Conservation (phyloP, 257 asterid genomes). For the Asclepias syriaca region DNA sequence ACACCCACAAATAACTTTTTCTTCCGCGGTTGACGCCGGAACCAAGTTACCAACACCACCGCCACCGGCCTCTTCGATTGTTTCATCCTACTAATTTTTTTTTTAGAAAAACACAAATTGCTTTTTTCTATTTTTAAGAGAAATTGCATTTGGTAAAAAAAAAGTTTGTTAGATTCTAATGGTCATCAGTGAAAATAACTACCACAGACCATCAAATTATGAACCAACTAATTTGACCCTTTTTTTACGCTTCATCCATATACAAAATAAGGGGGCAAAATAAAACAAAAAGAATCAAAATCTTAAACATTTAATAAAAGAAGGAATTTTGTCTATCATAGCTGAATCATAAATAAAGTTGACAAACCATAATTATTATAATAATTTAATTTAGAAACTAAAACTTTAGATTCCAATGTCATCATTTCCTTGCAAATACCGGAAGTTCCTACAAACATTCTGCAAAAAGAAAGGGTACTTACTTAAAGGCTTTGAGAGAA, state of each 20-base stretch:
- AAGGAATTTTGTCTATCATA: too few relatives aligned
- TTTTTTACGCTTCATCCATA: not conserved
- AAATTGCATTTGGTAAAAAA: not conserved
- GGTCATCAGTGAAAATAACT: too few relatives aligned
- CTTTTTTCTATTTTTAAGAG: not conserved
- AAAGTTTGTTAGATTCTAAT: not conserved
- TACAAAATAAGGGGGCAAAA: not conserved
- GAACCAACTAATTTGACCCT: not conserved
- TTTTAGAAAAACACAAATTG: too few relatives aligned
- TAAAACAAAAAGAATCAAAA: too few relatives aligned
- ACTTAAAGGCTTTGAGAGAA: too few relatives aligned
- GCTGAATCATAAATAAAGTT: too few relatives aligned
- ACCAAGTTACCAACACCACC: constrained; percentile 20
- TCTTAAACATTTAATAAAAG: too few relatives aligned
- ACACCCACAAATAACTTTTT: constrained; percentile 20
- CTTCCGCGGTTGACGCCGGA: constrained; percentile 27
- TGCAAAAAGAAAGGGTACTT: constrained; percentile 9
- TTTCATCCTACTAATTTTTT: not conserved
- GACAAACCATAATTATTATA: too few relatives aligned
- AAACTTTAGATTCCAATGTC: too few relatives aligned
- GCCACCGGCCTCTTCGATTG: constrained; percentile 13
- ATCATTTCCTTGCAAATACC: not conserved
- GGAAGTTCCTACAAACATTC: constrained; percentile 9
- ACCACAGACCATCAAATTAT: too few relatives aligned
- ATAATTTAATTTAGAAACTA: too few relatives aligned